Evolutionary conservation across 805 yeast species (phyloP).

Genomic region (Candida sakaeoensis): DNA sequence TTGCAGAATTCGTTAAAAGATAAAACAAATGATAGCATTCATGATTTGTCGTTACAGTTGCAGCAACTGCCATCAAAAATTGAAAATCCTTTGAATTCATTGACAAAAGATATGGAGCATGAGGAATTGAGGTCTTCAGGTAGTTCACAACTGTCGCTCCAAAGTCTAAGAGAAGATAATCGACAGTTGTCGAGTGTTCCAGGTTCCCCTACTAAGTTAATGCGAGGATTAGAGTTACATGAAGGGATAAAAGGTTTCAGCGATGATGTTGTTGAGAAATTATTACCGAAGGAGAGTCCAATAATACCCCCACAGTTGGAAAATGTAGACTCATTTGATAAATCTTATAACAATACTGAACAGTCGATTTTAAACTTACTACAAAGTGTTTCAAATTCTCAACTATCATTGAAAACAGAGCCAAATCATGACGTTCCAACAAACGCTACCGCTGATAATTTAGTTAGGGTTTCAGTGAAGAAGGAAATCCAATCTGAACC

Average conservation of each 20-base stretch:
- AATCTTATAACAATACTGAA: slow-evolving; percentile 31
- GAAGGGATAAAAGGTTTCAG: slow-evolving; percentile 44
- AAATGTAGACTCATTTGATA: slow-evolving; percentile 28
- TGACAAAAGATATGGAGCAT: slow-evolving; percentile 22
- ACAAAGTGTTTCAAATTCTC: slow-evolving; percentile 16
- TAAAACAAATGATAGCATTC: slow-evolving; percentile 32
- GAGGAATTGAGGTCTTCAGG: slow-evolving; percentile 26
- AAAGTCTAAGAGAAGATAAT: slow-evolving; percentile 28
- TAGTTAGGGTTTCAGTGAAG: slow-evolving; percentile 1
- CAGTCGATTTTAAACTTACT: slow-evolving; percentile 39
- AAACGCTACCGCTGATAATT: background rate
- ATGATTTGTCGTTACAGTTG: slow-evolving; percentile 29
- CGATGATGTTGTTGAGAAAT: slow-evolving; percentile 31
- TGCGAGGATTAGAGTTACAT: slow-evolving; percentile 31
- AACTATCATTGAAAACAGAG: background rate
- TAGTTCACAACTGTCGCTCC: slow-evolving; percentile 40
- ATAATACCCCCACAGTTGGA: slow-evolving; percentile 2
- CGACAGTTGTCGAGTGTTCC: slow-evolving; percentile 21
- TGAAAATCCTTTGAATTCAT: slow-evolving; percentile 32
- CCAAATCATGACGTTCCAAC: background rate
- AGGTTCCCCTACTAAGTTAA: slow-evolving; percentile 15
- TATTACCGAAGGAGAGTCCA: slow-evolving; percentile 23
- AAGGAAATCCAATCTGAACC: background rate
- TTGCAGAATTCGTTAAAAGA: slow-evolving; percentile 22
- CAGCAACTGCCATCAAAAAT: slow-evolving; percentile 16